Evolutionary conservation across 352 stramenopile species (phyloP), one percentile per base, ranked within the genome.

Genomic region (Pythium brachiatum): DNA sequence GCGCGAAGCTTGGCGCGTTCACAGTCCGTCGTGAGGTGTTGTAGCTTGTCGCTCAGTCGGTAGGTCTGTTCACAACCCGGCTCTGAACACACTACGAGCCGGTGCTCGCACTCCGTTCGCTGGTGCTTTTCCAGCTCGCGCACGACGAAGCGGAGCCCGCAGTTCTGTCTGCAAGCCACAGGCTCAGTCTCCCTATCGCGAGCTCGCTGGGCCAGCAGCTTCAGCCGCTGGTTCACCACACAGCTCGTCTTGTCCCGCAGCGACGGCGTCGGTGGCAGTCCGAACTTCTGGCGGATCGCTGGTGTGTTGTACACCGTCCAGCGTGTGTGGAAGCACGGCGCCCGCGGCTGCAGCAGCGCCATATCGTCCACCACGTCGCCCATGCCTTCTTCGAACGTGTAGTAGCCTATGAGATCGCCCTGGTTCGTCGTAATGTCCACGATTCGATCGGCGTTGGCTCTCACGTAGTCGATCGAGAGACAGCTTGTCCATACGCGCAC

Each of bases 361-460:
- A 90, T 87, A 60, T 93, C 83, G 68, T 92, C 83, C 26, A 92
- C 72, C 13, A 89, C 56, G n/a, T 87, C 72, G 13, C 79, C 83
- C 58, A 80, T 72, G 18, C 74, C 81, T 71, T 92, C 83, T 43
- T 92, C 83, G n/a, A 92, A 73, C 26, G 81, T 90, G 78, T 80
- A 92, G 63, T 92, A 92, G 32, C 68, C 79, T 2, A 72, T 12
- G 9, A 92, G 64, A 25, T 62, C 62, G 2, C 26, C 62, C 2
- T 15, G 12, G 23, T 53, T 21, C 4, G 36, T 26, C 9, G 34
- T 39, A 1, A 88, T 73, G 12, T 75, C 58, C 11, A 91, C 64
- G 55, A 89, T 81, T 1, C 61, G 60, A 5, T 61, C 36, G 15
- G 74, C 68, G 27, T 64, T 61, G 27, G 71, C 60, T 18, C 68